Conservation (phyloP, 2,329 filamentous ascomycete genomes). For the Exophiala sideris region DNA sequence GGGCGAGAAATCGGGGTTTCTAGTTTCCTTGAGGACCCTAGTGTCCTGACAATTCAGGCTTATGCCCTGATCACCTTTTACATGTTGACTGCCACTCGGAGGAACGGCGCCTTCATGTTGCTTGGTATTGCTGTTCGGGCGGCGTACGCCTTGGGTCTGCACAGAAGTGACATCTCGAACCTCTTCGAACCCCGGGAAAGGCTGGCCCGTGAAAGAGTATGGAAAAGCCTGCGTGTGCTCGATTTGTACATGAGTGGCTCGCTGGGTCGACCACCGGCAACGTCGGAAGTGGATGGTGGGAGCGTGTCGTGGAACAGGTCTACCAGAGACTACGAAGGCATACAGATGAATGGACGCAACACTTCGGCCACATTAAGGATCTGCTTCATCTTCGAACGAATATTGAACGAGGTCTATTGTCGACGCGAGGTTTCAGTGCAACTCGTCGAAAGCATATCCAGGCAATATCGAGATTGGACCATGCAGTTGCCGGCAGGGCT, state of each 20-base stretch:
- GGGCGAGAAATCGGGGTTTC: slow-evolving; percentile 45
- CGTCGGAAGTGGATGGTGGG: slow-evolving; percentile 47
- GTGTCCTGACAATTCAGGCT: slow-evolving; percentile 50
- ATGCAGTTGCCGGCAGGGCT: slow-evolving; percentile 42
- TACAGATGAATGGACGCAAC: slow-evolving; percentile 37
- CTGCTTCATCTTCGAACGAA: slow-evolving; percentile 42
- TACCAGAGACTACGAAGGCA: slow-evolving; percentile 34
- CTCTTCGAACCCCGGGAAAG: slow-evolving; percentile 45
- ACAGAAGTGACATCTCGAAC: slow-evolving; percentile 51
- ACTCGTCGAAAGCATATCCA: slow-evolving; percentile 41
- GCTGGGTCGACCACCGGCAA: slow-evolving; percentile 52
- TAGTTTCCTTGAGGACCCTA: slow-evolving; percentile 49
- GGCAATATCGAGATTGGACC: slow-evolving; percentile 43
- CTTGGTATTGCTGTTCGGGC: slow-evolving; percentile 52
- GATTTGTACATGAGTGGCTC: slow-evolving; percentile 52
- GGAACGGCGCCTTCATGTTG: slow-evolving; percentile 53
- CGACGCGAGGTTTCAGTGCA: slow-evolving; percentile 42
- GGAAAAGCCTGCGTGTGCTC: slow-evolving; percentile 52
- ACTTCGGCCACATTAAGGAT: slow-evolving; percentile 48
- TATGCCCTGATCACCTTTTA: slow-evolving; percentile 52
- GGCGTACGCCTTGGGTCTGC: slow-evolving; percentile 52
- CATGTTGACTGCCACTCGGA: slow-evolving; percentile 51
- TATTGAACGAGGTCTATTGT: slow-evolving; percentile 43
- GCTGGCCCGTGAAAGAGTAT: slow-evolving; percentile 47
- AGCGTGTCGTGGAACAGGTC: slow-evolving; percentile 28